Conservation (phyloP, 2,329 filamentous ascomycete genomes). For the Juglanconis oblonga region DNA sequence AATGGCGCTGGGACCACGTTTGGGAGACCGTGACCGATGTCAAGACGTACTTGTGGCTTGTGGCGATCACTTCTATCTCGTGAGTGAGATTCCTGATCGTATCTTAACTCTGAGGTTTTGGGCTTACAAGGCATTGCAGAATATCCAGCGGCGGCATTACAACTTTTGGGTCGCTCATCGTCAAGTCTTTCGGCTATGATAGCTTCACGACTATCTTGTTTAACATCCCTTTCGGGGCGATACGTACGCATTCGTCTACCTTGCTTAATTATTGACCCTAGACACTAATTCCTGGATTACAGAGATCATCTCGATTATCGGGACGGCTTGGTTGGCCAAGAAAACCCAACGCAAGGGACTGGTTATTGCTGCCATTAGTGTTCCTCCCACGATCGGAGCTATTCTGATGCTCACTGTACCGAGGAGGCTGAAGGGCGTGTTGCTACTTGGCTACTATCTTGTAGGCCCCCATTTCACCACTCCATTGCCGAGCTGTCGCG, state of each 20-base stretch:
- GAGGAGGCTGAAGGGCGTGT: conserved; percentile 42
- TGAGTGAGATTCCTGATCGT: conserved; percentile 23
- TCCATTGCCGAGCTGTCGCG: background rate
- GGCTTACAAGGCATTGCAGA: conserved; percentile 12
- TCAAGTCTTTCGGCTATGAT: conserved; percentile 55
- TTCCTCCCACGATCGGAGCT: conserved; percentile 38
- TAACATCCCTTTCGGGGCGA: conserved; percentile 59
- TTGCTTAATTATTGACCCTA: too few relatives aligned
- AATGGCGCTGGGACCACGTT: conserved; percentile 41
- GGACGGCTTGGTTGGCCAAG: conserved; percentile 45
- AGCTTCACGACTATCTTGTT: conserved; percentile 56
- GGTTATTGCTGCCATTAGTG: conserved; percentile 36
- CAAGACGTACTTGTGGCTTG: conserved; percentile 42
- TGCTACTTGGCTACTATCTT: conserved; percentile 50
- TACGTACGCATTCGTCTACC: conserved; percentile 25
- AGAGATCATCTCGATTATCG: conserved; percentile 58
- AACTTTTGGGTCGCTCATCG: conserved; percentile 57
- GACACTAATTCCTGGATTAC: background rate
- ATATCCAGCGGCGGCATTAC: conserved; percentile 56
- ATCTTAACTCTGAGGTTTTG: conserved; percentile 11
- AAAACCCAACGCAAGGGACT: conserved; percentile 40
- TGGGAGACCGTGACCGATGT: conserved; percentile 35
- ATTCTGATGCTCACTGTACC: conserved; percentile 48
- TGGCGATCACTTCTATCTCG: conserved; percentile 51
- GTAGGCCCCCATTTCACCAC: conserved; percentile 25